Percentiles rank a stretch among this genome's conserved stretches.
Conservation (phyloP, 805 yeast genomes). For the Candida orba region DNA sequence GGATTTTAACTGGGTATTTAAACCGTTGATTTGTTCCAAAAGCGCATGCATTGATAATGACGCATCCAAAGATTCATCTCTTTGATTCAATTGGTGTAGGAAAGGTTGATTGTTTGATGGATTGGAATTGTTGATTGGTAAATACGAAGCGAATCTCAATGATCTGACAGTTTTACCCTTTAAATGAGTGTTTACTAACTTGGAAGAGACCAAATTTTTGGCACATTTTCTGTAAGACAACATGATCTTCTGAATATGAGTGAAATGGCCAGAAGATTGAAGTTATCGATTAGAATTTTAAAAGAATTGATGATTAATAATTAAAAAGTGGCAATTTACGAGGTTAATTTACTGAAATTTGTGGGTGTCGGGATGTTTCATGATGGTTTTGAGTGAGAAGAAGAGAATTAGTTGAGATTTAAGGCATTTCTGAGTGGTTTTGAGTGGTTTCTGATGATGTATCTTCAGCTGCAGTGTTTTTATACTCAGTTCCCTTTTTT, state of each 20-base stretch:
- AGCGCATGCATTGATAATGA: conserved; percentile 14
- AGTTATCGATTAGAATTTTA: background rate
- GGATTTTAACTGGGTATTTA: conserved; percentile 3
- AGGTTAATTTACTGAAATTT: too few relatives aligned
- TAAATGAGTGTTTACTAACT: background rate
- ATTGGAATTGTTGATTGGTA: background rate
- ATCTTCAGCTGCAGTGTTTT: too few relatives aligned
- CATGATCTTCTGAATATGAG: background rate
- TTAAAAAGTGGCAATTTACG: conserved; percentile 3
- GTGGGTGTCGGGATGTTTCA: background rate
- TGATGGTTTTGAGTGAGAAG: background rate
- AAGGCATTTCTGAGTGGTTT: too few relatives aligned
- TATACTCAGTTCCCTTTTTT: too few relatives aligned
- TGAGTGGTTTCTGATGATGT: too few relatives aligned
- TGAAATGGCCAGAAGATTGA: background rate
- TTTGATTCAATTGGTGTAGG: background rate
- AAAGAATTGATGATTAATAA: background rate
- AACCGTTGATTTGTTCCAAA: conserved; percentile 20
- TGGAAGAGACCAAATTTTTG: conserved; percentile 1
- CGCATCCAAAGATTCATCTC: conserved; percentile 2
- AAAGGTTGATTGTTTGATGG: background rate
- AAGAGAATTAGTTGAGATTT: too few relatives aligned
- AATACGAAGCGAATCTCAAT: conserved; percentile 7
- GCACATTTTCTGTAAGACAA: conserved; percentile 6
- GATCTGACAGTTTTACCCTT: background rate